Evolutionary conservation across 768 basidiomycete genomes (phyloP), one percentile per base, ranked within the genome.

Genomic region (Phaeotremella fagi): DNA sequence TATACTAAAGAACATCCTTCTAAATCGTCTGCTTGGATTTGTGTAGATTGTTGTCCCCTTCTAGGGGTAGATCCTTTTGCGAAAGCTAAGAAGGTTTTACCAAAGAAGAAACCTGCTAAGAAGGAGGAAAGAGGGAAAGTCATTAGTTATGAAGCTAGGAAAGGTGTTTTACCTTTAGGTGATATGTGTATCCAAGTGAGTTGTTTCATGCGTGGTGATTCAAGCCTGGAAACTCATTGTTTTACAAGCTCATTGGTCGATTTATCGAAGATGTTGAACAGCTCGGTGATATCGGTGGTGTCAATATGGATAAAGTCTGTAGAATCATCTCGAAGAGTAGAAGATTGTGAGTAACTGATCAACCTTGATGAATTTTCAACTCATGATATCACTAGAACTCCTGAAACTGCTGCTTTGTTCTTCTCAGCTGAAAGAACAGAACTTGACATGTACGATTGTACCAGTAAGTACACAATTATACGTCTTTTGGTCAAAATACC

Each of bases 371-470:
- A 26, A 46, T 35, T 31, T 45, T 22, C 37, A 41, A 26, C 54
- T 59, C 37, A 54, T 43, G 22, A 3, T 5, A 3, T 36, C 22
- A 20, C 45, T 51, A 90, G 90, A 55, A 91, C 85, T 0, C 73
- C 82, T 0, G 82, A 89, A 54, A 95, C 90, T 54, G 88, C 82
- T 0, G 80, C 79, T 22, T 77, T 99, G 11, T 97, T 99, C 76
- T 92, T 95, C 67, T 84, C 84, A 53, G 76, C 82, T 1, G 75
- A 81, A 22, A 86, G 90, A 58, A 78, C 79, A 3, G 79, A 76
- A 7, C 77, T 99, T 28, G 82, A 80, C 0, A 75, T 99, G 33
- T 92, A 88, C 64, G 95, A 99, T 75, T 86, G 84, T 36, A 95
- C 94, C 0, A 85, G 90, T 94, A 71, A 60, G 86, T 75, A 3